Conservation (phyloP, 306 rosid species). For the Sindora glabra region DNA sequence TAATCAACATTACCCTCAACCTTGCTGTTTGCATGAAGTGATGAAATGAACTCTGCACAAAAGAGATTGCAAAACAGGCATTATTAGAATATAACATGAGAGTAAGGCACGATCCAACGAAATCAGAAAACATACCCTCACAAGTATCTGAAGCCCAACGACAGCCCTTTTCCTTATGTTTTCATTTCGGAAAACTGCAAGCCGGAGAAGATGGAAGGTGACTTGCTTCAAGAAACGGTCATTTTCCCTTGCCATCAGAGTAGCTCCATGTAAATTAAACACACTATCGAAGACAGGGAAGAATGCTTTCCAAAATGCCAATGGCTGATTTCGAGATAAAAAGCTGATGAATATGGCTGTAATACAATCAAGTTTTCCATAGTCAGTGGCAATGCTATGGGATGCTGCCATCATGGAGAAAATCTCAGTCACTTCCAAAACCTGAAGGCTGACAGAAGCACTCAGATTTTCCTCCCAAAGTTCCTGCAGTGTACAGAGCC, state of each 20-base stretch:
- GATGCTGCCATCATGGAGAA: conserved; percentile 78
- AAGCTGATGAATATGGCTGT: conserved; percentile 82
- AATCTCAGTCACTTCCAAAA: conserved; percentile 78
- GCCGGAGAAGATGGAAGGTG: conserved; percentile 92
- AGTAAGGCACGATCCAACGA: neutral
- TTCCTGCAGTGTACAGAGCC: conserved; percentile 47
- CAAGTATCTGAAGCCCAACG: conserved; percentile 86
- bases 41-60: conserved; percentile 88
- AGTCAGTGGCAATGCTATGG: conserved; percentile 81
- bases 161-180: conserved; percentile 89
- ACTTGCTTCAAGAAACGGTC: conserved; percentile 98
- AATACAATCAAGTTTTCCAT: conserved; percentile 91
- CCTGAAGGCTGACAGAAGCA: conserved; percentile 90
- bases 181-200: conserved; percentile 90
- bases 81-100: neutral
- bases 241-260: conserved; percentile 93
- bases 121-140: conserved; percentile 58
- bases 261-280: conserved; percentile 84
- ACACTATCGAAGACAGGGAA: conserved; percentile 76
- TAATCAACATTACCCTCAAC: conserved; percentile 91
- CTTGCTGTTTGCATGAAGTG: conserved; percentile 87
- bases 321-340: conserved; percentile 83
- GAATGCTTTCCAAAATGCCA: conserved; percentile 76
- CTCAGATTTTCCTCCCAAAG: conserved; percentile 99
- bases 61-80: neutral